phyloP scores from a whole-genome alignment of 257 asterid genomes.

The Solanum tarapatanum region DNA sequence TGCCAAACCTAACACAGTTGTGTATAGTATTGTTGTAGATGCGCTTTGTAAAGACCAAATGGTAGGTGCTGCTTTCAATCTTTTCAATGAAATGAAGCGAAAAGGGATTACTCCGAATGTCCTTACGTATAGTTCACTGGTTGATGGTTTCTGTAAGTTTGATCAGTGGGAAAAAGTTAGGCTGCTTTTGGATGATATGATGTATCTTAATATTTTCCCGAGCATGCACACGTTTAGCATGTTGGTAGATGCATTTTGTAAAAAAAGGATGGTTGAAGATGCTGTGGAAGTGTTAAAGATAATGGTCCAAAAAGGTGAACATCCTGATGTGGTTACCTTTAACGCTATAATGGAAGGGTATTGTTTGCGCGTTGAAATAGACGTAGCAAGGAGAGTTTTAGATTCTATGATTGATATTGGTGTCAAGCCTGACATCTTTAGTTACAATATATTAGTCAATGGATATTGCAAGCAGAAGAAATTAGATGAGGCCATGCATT shows the following conservation, averaged over 20 bases:
- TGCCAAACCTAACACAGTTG: not conserved
- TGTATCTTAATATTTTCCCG: not conserved
- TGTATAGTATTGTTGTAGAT: conserved; percentile 6
- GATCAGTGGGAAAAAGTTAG: conserved; percentile 5
- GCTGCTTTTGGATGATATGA: not conserved
- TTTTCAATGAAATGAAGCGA: conserved; percentile 11
- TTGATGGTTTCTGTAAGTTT: conserved; percentile 14
- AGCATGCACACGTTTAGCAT: not conserved
- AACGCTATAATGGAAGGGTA: conserved; percentile 17
- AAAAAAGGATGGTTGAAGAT: conserved; percentile 8
- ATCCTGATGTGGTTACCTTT: conserved; percentile 9
- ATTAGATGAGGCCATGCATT: conserved; percentile 13
- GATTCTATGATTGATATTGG: conserved; percentile 1
- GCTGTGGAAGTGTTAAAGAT: conserved; percentile 4
- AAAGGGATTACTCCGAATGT: conserved; percentile 5
- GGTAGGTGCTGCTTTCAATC: conserved; percentile 10
- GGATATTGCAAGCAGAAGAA: conserved; percentile 17
- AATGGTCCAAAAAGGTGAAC: conserved; percentile 1
- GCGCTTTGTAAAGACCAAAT: conserved; percentile 15
- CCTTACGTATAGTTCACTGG: conserved; percentile 8
- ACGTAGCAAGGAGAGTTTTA: conserved; percentile 10
- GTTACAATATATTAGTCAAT: conserved; percentile 13
- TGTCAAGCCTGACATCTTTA: not conserved
- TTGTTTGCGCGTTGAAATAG: conserved; percentile 10
- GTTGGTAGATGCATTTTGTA: not conserved